phyloP scores from a whole-genome alignment of 148 eudicot genomes.

The Hydrangea macrophylla region DNA sequence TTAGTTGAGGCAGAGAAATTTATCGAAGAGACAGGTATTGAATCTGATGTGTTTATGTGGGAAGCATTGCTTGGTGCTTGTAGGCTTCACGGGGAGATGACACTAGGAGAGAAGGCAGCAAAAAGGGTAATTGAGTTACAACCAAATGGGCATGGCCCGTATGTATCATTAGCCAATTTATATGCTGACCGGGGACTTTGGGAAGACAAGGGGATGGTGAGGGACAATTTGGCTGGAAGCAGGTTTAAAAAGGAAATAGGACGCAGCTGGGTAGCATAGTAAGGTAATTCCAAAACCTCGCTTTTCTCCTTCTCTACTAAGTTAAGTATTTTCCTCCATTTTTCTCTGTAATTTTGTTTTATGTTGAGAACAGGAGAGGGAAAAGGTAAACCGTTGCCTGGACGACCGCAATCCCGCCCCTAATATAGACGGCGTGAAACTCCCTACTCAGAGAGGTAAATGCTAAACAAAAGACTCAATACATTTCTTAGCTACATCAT shows the following conservation, averaged over 20 bases:
- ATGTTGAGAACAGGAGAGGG: too few species aligned
- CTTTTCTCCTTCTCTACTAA: too few species aligned
- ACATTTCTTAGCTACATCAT: too few species aligned
- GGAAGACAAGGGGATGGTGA: slow-evolving; percentile 29
- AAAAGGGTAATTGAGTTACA: slow-evolving; percentile 24
- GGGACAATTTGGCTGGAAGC: slow-evolving; percentile 20
- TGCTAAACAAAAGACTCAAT: too few species aligned
- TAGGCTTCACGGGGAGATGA: slow-evolving; percentile 28
- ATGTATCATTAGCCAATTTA: slow-evolving; percentile 36
- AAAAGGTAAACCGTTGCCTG: too few species aligned
- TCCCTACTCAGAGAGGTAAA: too few species aligned
- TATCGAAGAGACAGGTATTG: slow-evolving; percentile 23
- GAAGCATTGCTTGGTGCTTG: slow-evolving; percentile 39
- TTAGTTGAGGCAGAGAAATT: slow-evolving; percentile 31
- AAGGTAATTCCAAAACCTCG: too few species aligned
- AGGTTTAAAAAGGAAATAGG: slow-evolving; percentile 26
- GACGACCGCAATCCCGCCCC: too few species aligned
- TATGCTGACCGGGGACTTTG: slow-evolving; percentile 37
- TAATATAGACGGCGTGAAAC: too few species aligned
- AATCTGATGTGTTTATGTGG: slow-evolving; percentile 26
- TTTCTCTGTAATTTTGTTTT: too few species aligned
- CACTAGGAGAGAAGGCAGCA: slow-evolving; percentile 24
- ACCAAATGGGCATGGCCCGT: slow-evolving; percentile 21
- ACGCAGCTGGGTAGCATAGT: slow-evolving; percentile 17
- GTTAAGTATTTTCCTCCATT: too few species aligned